Percentiles rank a stretch among this genome's conserved stretches.
These are phyloP conservation scores for Aphanoascus verrucosus DNA, from an alignment of 2,329 filamentous ascomycete genomes.

Conservation along the genomic window DNA sequence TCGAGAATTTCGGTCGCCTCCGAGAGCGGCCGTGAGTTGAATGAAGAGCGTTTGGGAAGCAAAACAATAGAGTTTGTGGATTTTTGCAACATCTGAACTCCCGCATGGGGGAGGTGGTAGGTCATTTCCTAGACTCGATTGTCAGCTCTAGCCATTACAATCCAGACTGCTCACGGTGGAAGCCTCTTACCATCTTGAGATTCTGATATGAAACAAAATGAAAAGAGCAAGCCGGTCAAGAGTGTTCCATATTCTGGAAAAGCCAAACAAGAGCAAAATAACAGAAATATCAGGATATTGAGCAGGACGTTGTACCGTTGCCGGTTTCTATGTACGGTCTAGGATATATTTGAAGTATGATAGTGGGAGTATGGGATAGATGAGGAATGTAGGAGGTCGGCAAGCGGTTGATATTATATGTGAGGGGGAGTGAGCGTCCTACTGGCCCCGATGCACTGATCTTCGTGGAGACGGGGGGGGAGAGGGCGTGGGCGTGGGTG, in stretches of 20 bases:
- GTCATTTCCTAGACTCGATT: constrained; percentile 7
- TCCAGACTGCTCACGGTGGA: not conserved
- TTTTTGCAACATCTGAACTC: constrained; percentile 16
- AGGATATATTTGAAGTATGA: not conserved
- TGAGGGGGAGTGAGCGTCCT: not conserved
- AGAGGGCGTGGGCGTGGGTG: not conserved
- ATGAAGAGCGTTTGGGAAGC: constrained; percentile 15
- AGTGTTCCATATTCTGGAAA: not conserved
- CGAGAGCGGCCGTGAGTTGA: constrained; percentile 23
- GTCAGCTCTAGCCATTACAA: constrained; percentile 1
- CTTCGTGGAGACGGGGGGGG: not conserved
- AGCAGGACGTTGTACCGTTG: not conserved
- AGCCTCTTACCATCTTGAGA: constrained; percentile 10
- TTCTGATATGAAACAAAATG: not conserved
- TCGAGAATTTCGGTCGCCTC: constrained; percentile 29
- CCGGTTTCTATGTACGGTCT: constrained; percentile 4
- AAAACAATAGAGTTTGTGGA: constrained; percentile 12
- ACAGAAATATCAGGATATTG: not conserved
- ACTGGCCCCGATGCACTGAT: not conserved
- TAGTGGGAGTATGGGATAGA: not conserved
- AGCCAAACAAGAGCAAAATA: not conserved
- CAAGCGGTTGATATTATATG: constrained; percentile 8
- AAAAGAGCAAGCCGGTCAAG: not conserved
- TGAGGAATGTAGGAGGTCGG: not conserved
- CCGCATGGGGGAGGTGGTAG: constrained; percentile 11